These are phyloP conservation scores for Cornus kousa DNA, from an alignment of 148 eudicot species.

Conservation along the genomic window DNA sequence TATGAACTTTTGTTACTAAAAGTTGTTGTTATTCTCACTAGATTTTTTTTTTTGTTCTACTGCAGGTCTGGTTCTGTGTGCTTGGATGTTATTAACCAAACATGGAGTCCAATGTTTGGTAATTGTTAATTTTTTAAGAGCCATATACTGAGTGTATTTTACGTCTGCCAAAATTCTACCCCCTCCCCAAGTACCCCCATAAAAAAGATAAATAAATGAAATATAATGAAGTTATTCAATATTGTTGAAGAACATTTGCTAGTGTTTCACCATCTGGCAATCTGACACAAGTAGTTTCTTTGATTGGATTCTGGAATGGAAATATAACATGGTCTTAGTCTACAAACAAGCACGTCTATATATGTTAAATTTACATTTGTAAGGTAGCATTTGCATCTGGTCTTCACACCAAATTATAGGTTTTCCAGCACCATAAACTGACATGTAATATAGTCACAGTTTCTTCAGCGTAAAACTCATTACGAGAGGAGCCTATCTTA, in stretches of 20 bases:
- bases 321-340: neutral
- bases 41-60: conserved; percentile 15
- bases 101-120: conserved; percentile 98
- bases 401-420: neutral
- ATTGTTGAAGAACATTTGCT: neutral
- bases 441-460: neutral
- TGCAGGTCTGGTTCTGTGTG: conserved; percentile 90
- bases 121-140: conserved; percentile 18
- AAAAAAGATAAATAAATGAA: neutral
- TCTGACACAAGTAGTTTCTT: neutral
- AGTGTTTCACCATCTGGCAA: conserved; percentile 5
- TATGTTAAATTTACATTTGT: neutral
- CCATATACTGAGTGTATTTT: neutral
- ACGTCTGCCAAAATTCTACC: neutral
- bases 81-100: conserved; percentile 91
- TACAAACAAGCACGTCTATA: neutral
- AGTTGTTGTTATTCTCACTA: conserved; percentile 2
- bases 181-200: too few species aligned
- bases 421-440: neutral
- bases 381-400: neutral
- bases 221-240: too few species aligned
- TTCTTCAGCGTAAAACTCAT: neutral
- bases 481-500: neutral
- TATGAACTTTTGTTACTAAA: neutral
- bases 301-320: neutral